Evolutionary conservation across 1,284 basidiomycete species (phyloP), one percentile per base, ranked within the genome.

Genomic region (Melampsora americana): DNA sequence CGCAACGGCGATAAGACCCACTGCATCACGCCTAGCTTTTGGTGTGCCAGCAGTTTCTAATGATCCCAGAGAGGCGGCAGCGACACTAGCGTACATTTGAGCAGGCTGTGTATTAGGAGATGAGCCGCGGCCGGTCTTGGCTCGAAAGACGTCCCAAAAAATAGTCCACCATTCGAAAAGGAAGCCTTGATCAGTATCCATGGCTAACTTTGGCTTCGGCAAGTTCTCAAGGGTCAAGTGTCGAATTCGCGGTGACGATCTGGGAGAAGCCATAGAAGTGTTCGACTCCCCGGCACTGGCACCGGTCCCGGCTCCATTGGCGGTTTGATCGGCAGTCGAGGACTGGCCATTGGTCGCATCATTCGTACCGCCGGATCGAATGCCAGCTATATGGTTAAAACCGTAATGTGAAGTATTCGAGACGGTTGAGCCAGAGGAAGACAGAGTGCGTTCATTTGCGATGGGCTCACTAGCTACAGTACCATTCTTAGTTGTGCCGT

Each of bases 131-230:
- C 73, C 73, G n/a, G 73, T 75, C 56, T 75, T 75, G 23, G 73
- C 73, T 60, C 53, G 73, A 32, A 75, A 75, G 20, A 75, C 73
- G 35, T 75, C 73, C 73, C 73, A 75, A 23, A 75, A 75, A 44
- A 75, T 75, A 42, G 73, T 60, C 73, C 73, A 75, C 73, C 73
- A 75, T 35, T 75, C 73, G 61, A 68, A 75, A 30, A 75, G 53
- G 44, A 75, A 75, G 16, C 73, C 73, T 61, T 75, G 73, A 46
- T 75, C 66, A 26, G 73, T 75, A 66, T 75, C 73, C 73, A 75
- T 75, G 59, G 73, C 73, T 16, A 75, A 56, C 46, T 75, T 75
- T 44, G 66, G 73, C 42, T 75, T 75, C 28, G 73, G 73, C 3
- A 75, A 26, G 11, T 32, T 61, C 18, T 75, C 66, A 11, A 66